phyloP scores from a whole-genome alignment of 768 basidiomycete genomes.

The Suillus subalutaceus region DNA sequence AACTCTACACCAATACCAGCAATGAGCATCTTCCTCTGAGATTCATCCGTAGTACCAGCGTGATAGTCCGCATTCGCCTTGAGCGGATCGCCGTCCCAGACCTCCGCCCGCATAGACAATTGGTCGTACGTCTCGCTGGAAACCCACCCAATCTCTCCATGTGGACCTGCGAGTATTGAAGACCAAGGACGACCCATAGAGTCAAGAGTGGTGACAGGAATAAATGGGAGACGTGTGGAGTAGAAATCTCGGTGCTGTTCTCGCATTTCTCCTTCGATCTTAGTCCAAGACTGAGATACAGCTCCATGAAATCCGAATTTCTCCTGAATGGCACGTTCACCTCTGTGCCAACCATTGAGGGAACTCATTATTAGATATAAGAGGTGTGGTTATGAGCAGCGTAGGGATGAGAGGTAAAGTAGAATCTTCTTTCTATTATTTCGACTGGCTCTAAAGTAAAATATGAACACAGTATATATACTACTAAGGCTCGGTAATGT shows the following conservation, averaged over 20 bases:
- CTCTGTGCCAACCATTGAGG: slow-evolving; percentile 44
- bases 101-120: slow-evolving; percentile 40
- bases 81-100: slow-evolving; percentile 64
- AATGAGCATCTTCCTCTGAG: slow-evolving; percentile 37
- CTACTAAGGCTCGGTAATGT: no score
- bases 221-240: slow-evolving; percentile 50
- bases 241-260: slow-evolving; percentile 54
- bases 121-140: slow-evolving; percentile 38
- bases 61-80: background rate
- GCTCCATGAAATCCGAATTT: slow-evolving; percentile 46
- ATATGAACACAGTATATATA: no score
- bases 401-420: no score
- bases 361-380: slow-evolving; percentile 22
- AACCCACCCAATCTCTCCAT: slow-evolving; percentile 50
- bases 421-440: no score
- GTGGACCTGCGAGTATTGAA: slow-evolving; percentile 50
- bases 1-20: slow-evolving; percentile 68
- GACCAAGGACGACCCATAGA: slow-evolving; percentile 56
- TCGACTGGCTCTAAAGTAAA: no score
- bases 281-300: slow-evolving; percentile 39
- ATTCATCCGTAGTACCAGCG: slow-evolving; percentile 15
- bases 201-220: slow-evolving; percentile 61
- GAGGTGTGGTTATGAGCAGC: no score
- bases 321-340: slow-evolving; percentile 53
- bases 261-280: slow-evolving; percentile 50